Evolutionary conservation across 768 basidiomycete genomes (phyloP).

Genomic region (Collybia nuda): DNA sequence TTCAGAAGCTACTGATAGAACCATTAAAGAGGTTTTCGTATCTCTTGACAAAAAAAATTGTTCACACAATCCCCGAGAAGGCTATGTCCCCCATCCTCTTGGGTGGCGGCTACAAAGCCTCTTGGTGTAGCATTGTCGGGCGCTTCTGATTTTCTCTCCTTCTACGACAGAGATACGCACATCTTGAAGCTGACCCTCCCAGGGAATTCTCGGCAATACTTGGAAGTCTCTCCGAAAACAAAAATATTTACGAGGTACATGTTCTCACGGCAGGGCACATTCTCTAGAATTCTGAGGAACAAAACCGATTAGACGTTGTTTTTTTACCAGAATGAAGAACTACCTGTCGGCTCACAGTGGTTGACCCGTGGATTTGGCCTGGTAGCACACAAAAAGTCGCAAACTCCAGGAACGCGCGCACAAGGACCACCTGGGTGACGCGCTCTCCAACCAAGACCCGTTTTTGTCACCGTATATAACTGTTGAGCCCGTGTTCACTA

Average conservation of each 20-base stretch:
- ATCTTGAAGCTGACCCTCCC: slow-evolving; percentile 35
- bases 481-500: slow-evolving; percentile 51
- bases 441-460: slow-evolving; percentile 16
- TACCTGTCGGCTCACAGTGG: slow-evolving; percentile 18
- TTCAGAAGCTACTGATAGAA: slow-evolving; percentile 19
- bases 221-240: slow-evolving; percentile 25
- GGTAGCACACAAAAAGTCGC: slow-evolving; percentile 35
- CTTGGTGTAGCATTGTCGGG: slow-evolving; percentile 31
- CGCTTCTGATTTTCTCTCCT: slow-evolving; percentile 29
- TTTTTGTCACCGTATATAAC: slow-evolving; percentile 49
- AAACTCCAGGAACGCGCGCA: slow-evolving; percentile 35
- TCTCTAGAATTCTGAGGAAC: slow-evolving; percentile 30
- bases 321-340: slow-evolving; percentile 15
- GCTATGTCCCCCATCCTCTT: slow-evolving; percentile 20
- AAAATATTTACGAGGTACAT: slow-evolving; percentile 33
- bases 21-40: slow-evolving; percentile 28
- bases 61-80: slow-evolving; percentile 21
- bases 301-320: slow-evolving; percentile 13
- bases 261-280: slow-evolving; percentile 39
- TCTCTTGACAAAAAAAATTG: slow-evolving; percentile 32
- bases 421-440: slow-evolving; percentile 33
- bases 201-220: slow-evolving; percentile 44
- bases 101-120: slow-evolving; percentile 16
- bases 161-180: slow-evolving; percentile 34
- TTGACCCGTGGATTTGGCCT: slow-evolving; percentile 43